Evolutionary conservation across 129 eudicot genomes (phyloP).

Genomic region (Centella asiatica): DNA sequence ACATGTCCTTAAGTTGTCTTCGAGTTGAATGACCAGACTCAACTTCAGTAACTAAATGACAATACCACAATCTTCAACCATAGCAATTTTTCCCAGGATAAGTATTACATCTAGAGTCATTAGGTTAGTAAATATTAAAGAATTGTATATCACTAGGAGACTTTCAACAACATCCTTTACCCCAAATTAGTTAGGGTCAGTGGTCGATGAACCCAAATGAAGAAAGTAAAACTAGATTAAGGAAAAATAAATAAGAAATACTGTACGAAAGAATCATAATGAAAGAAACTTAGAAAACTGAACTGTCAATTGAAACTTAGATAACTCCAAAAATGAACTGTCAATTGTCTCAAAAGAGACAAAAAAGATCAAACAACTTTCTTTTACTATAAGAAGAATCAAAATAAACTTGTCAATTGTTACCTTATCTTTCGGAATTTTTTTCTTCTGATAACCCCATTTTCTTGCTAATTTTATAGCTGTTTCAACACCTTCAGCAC

Average conservation of each 20-base stretch:
- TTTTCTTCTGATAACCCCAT: conserved; percentile 93
- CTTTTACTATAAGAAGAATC: neutral
- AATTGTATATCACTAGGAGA: too few species aligned
- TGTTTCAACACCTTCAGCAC: conserved; percentile 99
- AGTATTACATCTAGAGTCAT: neutral
- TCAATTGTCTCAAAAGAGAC: neutral
- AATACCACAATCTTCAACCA: neutral
- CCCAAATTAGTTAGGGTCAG: too few species aligned
- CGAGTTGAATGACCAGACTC: neutral
- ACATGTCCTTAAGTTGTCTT: neutral
- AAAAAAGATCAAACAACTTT: neutral
- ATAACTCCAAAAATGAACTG: too few species aligned
- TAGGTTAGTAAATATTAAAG: too few species aligned
- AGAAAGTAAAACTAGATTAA: too few species aligned
- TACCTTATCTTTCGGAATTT: conserved; percentile 81
- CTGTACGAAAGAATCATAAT: too few species aligned
- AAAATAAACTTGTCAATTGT: neutral
- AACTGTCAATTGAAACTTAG: too few species aligned
- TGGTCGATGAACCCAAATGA: too few species aligned
- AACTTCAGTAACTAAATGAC: neutral
- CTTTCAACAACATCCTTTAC: too few species aligned
- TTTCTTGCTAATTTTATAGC: conserved; percentile 88
- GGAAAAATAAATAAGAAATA: too few species aligned
- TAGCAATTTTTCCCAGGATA: neutral
- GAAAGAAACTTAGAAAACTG: too few species aligned